Evolutionary conservation across 1,284 basidiomycete species (phyloP).

Genomic region (Anthracocystis setariae): DNA sequence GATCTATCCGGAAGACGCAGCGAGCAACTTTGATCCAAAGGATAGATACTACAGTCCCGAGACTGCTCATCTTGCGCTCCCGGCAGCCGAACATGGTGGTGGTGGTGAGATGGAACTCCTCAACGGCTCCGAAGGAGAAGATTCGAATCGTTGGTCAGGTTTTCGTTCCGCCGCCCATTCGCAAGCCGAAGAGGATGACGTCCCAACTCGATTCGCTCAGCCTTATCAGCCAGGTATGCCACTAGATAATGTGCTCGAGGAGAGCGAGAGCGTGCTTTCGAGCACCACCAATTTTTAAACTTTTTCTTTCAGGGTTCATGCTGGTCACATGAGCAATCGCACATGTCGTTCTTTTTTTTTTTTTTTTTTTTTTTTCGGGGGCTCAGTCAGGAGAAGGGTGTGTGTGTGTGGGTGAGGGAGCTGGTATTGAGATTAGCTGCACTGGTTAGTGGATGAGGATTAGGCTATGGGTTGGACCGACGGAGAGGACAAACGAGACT

Average conservation of each 20-base stretch:
- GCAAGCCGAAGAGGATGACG: constrained; percentile 13
- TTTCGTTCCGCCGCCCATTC: neutral
- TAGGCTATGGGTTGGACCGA: too few species aligned
- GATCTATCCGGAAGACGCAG: constrained; percentile 61
- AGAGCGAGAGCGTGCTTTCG: constrained; percentile 53
- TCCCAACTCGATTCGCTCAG: constrained; percentile 25
- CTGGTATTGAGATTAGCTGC: constrained; percentile 2
- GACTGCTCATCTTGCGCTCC: neutral
- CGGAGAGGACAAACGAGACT: neutral
- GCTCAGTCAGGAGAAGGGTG: too few species aligned
- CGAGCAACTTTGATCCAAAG: constrained; percentile 38
- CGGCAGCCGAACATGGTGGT: neutral
- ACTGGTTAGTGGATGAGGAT: too few species aligned
- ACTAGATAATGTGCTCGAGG: constrained; percentile 58
- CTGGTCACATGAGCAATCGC: too few species aligned
- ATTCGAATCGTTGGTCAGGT: neutral
- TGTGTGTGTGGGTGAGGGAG: too few species aligned
- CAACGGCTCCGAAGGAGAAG: neutral
- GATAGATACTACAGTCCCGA: constrained; percentile 9
- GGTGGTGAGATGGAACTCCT: constrained; percentile 14
- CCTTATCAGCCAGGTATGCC: constrained; percentile 63
- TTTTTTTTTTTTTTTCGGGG: too few species aligned
- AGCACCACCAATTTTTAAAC: constrained; percentile 28
- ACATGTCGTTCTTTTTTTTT: too few species aligned
- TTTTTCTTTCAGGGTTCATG: too few species aligned